Evolutionary conservation across 1,139 yeast genomes (phyloP).

Genomic region (Hemisphaericaspora xylofermentans): DNA sequence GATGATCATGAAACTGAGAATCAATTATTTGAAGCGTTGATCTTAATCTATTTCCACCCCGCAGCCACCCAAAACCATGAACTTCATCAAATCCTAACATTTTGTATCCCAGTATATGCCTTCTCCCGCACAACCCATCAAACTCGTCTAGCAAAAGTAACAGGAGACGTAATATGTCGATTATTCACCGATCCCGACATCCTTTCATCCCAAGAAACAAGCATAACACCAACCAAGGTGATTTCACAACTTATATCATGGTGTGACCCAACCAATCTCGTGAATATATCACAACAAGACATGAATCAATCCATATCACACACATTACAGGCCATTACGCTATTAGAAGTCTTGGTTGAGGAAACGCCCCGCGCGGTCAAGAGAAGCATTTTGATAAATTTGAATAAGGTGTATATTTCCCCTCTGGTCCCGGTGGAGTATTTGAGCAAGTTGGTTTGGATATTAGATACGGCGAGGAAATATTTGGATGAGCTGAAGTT

Average conservation of each 20-base stretch:
- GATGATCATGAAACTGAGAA: constrained; percentile 30
- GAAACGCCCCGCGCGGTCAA: constrained; percentile 54
- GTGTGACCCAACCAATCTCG: constrained; percentile 81
- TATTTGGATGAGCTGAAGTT: constrained; percentile 24
- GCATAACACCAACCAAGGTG: constrained; percentile 58
- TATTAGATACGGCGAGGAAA: constrained; percentile 34
- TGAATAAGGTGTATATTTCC: constrained; percentile 47
- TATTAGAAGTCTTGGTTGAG: constrained; percentile 52
- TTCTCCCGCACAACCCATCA: constrained; percentile 79
- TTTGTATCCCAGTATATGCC: constrained; percentile 88
- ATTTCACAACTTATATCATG: constrained; percentile 77
- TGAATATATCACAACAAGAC: constrained; percentile 45
- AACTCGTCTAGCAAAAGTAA: constrained; percentile 58
- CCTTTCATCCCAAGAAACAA: constrained; percentile 25
- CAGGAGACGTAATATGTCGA: constrained; percentile 66
- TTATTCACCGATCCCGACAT: constrained; percentile 40
- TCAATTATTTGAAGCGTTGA: constrained; percentile 63
- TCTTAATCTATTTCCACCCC: constrained; percentile 76
- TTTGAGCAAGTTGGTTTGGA: constrained; percentile 33
- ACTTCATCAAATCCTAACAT: constrained; percentile 77
- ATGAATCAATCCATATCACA: constrained; percentile 50
- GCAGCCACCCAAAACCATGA: constrained; percentile 60
- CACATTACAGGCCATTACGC: constrained; percentile 54
- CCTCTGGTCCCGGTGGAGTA: constrained; percentile 30
- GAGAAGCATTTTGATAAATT: constrained; percentile 53